Conservation (phyloP, 1,284 basidiomycete genomes). For the Prillingera fragicola region DNA sequence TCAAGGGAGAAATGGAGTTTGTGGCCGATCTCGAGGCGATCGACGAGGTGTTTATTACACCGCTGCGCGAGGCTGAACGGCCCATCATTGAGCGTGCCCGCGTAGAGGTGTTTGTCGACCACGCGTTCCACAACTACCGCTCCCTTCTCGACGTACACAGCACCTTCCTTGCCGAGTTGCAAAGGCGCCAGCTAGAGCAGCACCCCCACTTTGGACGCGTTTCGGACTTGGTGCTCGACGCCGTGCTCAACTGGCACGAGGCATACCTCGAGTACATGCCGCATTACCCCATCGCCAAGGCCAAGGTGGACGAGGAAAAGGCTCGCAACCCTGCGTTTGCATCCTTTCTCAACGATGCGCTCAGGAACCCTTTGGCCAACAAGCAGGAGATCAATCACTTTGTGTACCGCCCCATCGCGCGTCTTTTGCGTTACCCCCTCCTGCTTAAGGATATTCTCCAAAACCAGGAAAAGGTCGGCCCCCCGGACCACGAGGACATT, state of each 20-base stretch:
- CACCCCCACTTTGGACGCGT: conserved; percentile 77
- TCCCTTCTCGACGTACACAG: conserved; percentile 62
- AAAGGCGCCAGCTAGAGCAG: conserved; percentile 82
- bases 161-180: conserved; percentile 74
- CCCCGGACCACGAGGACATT: conserved; percentile 67
- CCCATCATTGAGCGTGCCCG: conserved; percentile 69
- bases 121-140: conserved; percentile 83
- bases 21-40: conserved; percentile 88
- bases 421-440: conserved; percentile 81
- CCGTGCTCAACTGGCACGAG: conserved; percentile 85
- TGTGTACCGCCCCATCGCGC: conserved; percentile 80
- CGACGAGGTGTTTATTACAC: conserved; percentile 61
- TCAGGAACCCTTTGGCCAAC: conserved; percentile 47
- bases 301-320: conserved; percentile 83
- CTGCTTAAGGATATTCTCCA: conserved; percentile 73
- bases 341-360: conserved; percentile 61
- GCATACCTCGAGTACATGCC: conserved; percentile 90
- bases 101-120: conserved; percentile 71
- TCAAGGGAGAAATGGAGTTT: conserved; percentile 93
- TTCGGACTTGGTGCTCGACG: conserved; percentile 79
- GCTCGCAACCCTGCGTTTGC: conserved; percentile 71
- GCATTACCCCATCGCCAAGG: conserved; percentile 89
- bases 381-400: conserved; percentile 81
- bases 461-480: conserved; percentile 52
- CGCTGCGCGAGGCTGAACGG: conserved; percentile 65